Base-by-base conservation (phyloP, 2,329 filamentous ascomycete genomes). In the Monilinia aucupariae region DNA sequence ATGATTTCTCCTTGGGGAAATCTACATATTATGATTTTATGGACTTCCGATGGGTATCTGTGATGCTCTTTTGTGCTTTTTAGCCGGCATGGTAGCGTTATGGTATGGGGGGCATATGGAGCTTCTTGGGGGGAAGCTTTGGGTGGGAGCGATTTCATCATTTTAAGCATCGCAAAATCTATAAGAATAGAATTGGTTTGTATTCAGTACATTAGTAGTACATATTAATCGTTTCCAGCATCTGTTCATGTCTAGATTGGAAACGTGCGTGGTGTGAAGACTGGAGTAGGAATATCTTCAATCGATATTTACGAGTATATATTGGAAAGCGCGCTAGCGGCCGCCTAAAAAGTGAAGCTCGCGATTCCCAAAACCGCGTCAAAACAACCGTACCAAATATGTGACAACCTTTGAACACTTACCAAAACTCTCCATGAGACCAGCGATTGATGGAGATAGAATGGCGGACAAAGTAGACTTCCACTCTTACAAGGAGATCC, bases 401-500 rank as follows among this genome's bases (percentile, higher is more conserved):
- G 71, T 69, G 70, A 67, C 66, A 67, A 62, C 59, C 43, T 53
- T 45, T 59, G 25, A 59, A 60, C 43, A 32, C 56, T 53, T 13
- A 62, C 41, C 47, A 61, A 69, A 62, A 53, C 61, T 64, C 32
- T 65, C 32, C 47, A 54, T 59, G 60, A 66, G 55, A 50, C 41
- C 43, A 61, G 52, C 60, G 52, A 65, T 73, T 74, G 73, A 89
- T 88, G 88, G 85, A 81, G 79, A 81, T 80, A 84, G 80, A 74
- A 91, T 91, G 88, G 84, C 82, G 72, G 79, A 80, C 71, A 76
- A 79, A 73, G 82, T 83, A 72, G 81, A 83, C 69, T 82, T 83
- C 68, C 87, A 84, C 77, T 81, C 90, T 77, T 94, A 89, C 81
- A 92, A 92, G 80, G 91, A 96, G 82, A 91, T 89, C 75, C 87